Evolutionary conservation across 352 stramenopile genomes (phyloP), one percentile per base, ranked within the genome.

Genomic region (Globisporangium radiosum): DNA sequence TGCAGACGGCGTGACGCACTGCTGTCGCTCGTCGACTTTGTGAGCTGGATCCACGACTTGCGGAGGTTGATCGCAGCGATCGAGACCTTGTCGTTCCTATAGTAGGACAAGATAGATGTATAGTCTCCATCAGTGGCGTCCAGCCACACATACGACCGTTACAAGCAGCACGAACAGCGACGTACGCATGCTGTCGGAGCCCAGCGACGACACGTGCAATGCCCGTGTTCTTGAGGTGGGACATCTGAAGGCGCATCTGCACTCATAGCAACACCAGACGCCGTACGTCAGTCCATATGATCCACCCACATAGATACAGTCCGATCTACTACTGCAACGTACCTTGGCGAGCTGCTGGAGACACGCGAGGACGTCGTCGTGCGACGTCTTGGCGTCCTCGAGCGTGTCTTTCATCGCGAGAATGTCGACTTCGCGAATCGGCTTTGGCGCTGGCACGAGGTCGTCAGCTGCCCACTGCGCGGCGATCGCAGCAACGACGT

Each of bases 11-110:
- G 25, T 54, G 47, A 53, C 51, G 53, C 37, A 67, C 47, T 58
- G 64, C 43, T 70, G 36, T 65, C 59, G 36, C 68, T 52, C 42
- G 80, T 74, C 8, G 70, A 77, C 53, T 77, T 79, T 7, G 71
- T 74, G 6, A 85, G 76, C 57, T 86, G 73, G 52, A 90, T 92
- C 84, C 81, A 94, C 47, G 72, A 67, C 60, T 82, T 70, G 25
- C 84, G 84, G 15, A 94, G 69, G 15, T 85, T 70, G 14, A 81
- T 77, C 7, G 84, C 81, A 43, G 72, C 72, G 19, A 77, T 72
- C 39, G 84, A 90, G 25, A 94, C 84, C 63, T 87, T 88, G 61
- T 91, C 81, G 52, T 92, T 92, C 0, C 82, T 92, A 53, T 52
- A 40, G 15, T 56, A 40, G 56, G 36, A 33, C n/a, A 62, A 52